A percentile compares a stretch with the other conserved stretches of the same genome.
Evolutionary conservation across 768 basidiomycete species (phyloP).

Genomic region (Bullera alba): DNA sequence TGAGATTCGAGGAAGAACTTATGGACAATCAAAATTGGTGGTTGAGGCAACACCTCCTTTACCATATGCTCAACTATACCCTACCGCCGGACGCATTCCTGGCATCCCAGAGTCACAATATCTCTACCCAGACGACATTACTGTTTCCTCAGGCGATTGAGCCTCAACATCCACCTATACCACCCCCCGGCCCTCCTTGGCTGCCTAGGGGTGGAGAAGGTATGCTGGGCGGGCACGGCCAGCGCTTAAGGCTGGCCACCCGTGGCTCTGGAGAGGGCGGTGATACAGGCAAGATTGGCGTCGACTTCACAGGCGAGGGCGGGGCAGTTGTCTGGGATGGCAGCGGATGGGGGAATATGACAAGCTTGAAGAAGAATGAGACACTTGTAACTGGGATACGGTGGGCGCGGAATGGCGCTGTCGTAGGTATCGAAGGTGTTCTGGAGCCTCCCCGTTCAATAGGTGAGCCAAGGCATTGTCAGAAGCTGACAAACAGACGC

Average conservation of each 20-base stretch:
- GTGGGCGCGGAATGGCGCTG: conserved; percentile 65
- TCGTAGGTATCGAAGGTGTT: conserved; percentile 68
- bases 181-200: conserved; percentile 76
- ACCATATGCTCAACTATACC: conserved; percentile 83
- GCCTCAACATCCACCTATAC: conserved; percentile 60
- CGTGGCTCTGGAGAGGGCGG: conserved; percentile 31
- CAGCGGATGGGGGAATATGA: conserved; percentile 22
- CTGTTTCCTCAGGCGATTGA: conserved; percentile 44
- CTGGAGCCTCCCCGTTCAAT: conserved; percentile 68
- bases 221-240: conserved; percentile 69
- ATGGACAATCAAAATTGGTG: conserved; percentile 50
- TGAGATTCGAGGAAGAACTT: background rate
- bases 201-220: conserved; percentile 69
- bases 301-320: conserved; percentile 70
- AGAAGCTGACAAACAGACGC: conserved; percentile 50
- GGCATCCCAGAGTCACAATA: conserved; percentile 4
- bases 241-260: conserved; percentile 63
- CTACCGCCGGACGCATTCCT: conserved; percentile 46
- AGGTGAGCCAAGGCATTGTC: conserved; percentile 51
- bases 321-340: conserved; percentile 51
- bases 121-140: conserved; percentile 39
- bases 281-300: conserved; percentile 46
- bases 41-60: conserved; percentile 88
- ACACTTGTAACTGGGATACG: conserved; percentile 22
- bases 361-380: background rate